phyloP scores from a whole-genome alignment of 495 filamentous ascomycete genomes.

The Neurospora sp. region DNA sequence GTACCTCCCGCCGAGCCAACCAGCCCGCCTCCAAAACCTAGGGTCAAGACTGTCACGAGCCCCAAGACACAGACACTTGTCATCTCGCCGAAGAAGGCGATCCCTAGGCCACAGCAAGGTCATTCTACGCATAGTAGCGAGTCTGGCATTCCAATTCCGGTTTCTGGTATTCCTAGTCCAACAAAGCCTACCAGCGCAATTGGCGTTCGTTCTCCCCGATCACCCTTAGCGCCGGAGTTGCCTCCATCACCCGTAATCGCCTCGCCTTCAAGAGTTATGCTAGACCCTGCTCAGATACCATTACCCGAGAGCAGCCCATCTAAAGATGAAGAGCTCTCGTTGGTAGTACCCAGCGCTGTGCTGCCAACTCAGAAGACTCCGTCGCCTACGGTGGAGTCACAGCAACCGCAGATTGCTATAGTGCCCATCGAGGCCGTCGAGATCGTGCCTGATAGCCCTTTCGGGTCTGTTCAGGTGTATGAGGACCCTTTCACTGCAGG shows the following conservation, averaged over 20 bases:
- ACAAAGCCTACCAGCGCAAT: conserved; percentile 19
- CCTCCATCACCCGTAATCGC: conserved; percentile 11
- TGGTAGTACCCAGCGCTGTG: conserved; percentile 29
- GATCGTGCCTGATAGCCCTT: conserved; percentile 19
- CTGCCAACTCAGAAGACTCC: conserved; percentile 8
- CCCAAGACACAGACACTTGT: conserved; percentile 25
- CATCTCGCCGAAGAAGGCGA: conserved; percentile 34
- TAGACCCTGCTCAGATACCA: conserved; percentile 8
- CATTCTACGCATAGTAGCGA: conserved; percentile 37
- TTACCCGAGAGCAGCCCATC: conserved; percentile 20
- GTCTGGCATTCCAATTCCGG: conserved; percentile 22
- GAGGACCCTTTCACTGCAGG: conserved; percentile 51
- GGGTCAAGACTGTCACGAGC: conserved; percentile 24
- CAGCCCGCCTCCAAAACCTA: conserved; percentile 27
- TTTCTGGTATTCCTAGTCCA: conserved; percentile 26
- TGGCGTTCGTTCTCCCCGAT: conserved; percentile 19
- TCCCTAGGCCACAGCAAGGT: conserved; percentile 28
- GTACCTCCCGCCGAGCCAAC: conserved; percentile 29
- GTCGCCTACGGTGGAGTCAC: conserved; percentile 7
- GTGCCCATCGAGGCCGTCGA: conserved; percentile 11
- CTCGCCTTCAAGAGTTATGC: conserved; percentile 27
- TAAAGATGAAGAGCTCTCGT: conserved; percentile 41
- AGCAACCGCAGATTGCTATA: neutral
- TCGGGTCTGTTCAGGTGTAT: conserved; percentile 41
- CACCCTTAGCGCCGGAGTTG: conserved; percentile 3